phyloP scores from a whole-genome alignment of 257 asterid genomes.

The Osmanthus fragrans region DNA sequence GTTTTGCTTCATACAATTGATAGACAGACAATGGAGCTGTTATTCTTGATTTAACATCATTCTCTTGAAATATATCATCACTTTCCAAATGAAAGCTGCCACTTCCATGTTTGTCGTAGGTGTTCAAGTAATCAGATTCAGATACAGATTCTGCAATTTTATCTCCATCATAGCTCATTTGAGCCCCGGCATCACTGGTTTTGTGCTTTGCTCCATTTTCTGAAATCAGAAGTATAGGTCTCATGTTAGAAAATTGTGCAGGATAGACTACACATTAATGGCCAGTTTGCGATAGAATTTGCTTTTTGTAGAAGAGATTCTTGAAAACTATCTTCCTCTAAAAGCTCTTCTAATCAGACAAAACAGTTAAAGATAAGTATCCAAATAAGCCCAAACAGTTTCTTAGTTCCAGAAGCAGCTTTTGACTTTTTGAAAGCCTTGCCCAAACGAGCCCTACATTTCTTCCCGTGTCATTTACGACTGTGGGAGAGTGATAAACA shows the following conservation, averaged over 20 bases:
- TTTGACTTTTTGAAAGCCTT: too few species aligned
- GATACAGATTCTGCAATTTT: conserved; percentile 38
- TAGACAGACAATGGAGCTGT: conserved; percentile 45
- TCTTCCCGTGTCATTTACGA: too few species aligned
- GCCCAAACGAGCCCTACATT: too few species aligned
- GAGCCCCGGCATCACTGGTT: conserved; percentile 45
- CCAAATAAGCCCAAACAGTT: too few species aligned
- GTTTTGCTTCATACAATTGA: conserved; percentile 69
- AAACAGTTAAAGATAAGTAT: too few species aligned
- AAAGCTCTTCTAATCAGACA: too few species aligned
- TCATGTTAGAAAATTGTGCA: too few species aligned
- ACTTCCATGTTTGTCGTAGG: conserved; percentile 51
- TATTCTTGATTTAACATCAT: conserved; percentile 55
- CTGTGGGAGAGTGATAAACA: not conserved
- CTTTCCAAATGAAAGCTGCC: conserved; percentile 49
- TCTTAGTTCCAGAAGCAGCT: too few species aligned
- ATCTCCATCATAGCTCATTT: conserved; percentile 37
- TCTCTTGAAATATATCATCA: conserved; percentile 54
- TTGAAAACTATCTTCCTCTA: too few species aligned
- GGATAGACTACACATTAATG: too few species aligned
- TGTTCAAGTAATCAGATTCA: conserved; percentile 48
- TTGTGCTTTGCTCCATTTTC: conserved; percentile 56
- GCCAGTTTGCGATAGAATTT: too few species aligned
- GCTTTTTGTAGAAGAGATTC: too few species aligned
- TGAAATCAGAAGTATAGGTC: conserved; percentile 30